Base-by-base conservation (phyloP, 169 alveolate genomes). In the Besnoitia besnoiti region DNA sequence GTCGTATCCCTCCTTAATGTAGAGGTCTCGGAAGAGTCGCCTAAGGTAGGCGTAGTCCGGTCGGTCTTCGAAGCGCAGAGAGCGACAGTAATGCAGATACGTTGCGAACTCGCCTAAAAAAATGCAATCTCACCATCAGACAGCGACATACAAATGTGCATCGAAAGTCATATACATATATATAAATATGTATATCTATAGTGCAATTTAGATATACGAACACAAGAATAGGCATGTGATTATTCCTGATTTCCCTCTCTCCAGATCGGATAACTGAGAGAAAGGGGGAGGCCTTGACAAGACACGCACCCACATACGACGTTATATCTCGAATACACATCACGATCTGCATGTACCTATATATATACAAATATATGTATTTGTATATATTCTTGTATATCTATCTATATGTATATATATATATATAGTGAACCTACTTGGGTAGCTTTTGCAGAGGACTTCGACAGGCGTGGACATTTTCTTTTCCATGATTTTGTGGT, bases 391-490 rank as follows among this genome's bases (percentile, higher is more conserved):
- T n/a, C n/a, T n/a, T n/a, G n/a, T n/a, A n/a, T n/a, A n/a, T n/a
- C n/a, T n/a, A n/a, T n/a, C n/a, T n/a, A n/a, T n/a, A n/a, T n/a
- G n/a, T n/a, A n/a, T n/a, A n/a, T n/a, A n/a, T n/a, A n/a, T n/a
- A n/a, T n/a, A n/a, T n/a, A n/a, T n/a, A n/a, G n/a, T n/a, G n/a
- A 12, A 5, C 77, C 3, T 44, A 92, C 94, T 67, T 12, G 96
- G 95, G 12, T 62, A 88, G 47, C 94, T 94, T 55, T 93, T 89
- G 88, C 96, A 95, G 12, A 94, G 93, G n/a, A 97, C 97, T 85
- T 98, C 99, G n/a, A 98, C 98, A 42, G 99, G 99, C 40, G 99
- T 98, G 61, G 99, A 97, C 90, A 99, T 97, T 94, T 99, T 99
- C 93, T 98, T 97, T 96, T 99, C 99, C 99, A 98, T 98, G 95